Conservation (phyloP, 1,284 basidiomycete genomes). For the Calocybe gambosa region DNA sequence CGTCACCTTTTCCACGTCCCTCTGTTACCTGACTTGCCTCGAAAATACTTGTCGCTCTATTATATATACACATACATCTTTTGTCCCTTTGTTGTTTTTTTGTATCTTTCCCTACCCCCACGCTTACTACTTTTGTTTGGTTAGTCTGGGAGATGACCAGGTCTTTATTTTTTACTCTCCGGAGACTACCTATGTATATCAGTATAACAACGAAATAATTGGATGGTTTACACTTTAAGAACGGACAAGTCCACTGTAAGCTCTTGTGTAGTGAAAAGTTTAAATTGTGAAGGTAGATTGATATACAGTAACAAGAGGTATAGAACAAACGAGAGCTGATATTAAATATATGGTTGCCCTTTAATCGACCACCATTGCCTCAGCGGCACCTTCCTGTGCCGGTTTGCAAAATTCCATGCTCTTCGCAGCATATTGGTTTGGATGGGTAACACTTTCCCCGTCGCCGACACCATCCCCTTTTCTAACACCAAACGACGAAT, state of each 20-base stretch:
- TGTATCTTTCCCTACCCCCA: constrained; percentile 8
- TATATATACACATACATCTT: constrained; percentile 9
- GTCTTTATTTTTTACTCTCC: constrained; percentile 5
- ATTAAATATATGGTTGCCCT: background rate
- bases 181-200: constrained; percentile 18
- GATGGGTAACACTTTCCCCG: constrained; percentile 91
- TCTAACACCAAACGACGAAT: constrained; percentile 65
- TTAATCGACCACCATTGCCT: constrained; percentile 15
- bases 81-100: constrained; percentile 11
- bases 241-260: too few relatives aligned
- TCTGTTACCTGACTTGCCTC: constrained; percentile 11
- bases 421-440: constrained; percentile 78
- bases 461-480: constrained; percentile 87
- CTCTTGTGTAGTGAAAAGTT: too few relatives aligned
- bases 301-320: background rate
- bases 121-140: constrained; percentile 15
- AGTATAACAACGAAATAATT: constrained; percentile 17
- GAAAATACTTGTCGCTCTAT: constrained; percentile 9
- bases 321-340: background rate
- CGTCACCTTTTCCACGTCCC: constrained; percentile 11
- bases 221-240: constrained; percentile 11
- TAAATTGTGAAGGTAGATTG: too few relatives aligned
- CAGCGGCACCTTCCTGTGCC: constrained; percentile 23
- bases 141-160: constrained; percentile 10
- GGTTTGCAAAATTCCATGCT: constrained; percentile 61